phyloP scores from a whole-genome alignment of 768 basidiomycete species.

The Lactarius quietus region DNA sequence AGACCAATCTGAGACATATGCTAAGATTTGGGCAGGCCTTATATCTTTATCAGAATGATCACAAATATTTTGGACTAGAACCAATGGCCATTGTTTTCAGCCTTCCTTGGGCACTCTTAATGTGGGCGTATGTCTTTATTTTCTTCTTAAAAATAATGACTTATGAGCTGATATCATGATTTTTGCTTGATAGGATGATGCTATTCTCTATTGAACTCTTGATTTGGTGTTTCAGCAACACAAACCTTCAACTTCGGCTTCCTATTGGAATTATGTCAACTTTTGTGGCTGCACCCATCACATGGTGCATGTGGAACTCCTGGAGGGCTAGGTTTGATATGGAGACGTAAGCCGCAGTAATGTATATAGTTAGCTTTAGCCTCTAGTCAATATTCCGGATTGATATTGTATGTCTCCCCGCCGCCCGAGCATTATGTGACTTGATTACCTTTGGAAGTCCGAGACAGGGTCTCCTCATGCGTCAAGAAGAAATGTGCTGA shows the following conservation, averaged over 20 bases:
- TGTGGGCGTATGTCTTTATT: slow-evolving; percentile 51
- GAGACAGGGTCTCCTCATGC: too few species aligned
- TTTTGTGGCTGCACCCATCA: background rate
- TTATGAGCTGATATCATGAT: background rate
- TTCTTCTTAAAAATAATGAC: background rate
- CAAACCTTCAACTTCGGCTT: background rate
- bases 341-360: background rate
- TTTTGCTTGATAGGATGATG: background rate
- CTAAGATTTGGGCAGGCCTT: slow-evolving; percentile 12
- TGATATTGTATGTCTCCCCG: too few species aligned
- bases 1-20: too few species aligned
- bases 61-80: slow-evolving; percentile 42
- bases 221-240: background rate
- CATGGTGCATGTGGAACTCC: background rate
- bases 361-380: background rate
- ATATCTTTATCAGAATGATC: slow-evolving; percentile 29
- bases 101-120: slow-evolving; percentile 51
- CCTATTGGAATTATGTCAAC: background rate
- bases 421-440: too few species aligned
- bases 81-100: slow-evolving; percentile 50
- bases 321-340: background rate
- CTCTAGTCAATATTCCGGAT: background rate
- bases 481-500: too few species aligned
- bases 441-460: too few species aligned
- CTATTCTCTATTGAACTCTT: background rate